Percentiles rank a stretch among this genome's conserved stretches.
Conservation (phyloP, 1,284 basidiomycete genomes). For the Cystobasidiaceae sp. region DNA sequence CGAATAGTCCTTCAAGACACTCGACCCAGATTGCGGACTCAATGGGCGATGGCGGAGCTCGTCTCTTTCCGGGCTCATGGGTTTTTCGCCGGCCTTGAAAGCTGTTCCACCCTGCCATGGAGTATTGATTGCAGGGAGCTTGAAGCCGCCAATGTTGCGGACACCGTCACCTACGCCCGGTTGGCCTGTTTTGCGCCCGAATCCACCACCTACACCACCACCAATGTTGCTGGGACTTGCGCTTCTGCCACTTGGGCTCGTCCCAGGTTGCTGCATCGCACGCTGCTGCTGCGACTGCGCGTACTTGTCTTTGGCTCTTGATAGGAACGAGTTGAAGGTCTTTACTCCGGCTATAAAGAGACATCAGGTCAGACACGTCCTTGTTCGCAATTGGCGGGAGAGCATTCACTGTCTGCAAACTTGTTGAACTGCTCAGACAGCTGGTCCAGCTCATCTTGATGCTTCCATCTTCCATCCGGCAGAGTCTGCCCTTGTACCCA, state of each 20-base stretch:
- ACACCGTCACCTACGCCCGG: no score
- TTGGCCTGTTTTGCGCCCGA: no score
- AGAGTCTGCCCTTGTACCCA: conserved; percentile 12
- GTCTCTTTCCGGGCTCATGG: conserved; percentile 15
- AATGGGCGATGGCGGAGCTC: background rate
- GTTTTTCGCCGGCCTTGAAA: conserved; percentile 2
- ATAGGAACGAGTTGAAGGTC: conserved; percentile 23
- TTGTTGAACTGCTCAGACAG: conserved; percentile 27
- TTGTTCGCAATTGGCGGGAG: no score
- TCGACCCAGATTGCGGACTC: conserved; percentile 10
- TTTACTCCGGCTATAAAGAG: conserved; percentile 16
- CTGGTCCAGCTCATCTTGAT: conserved; percentile 28
- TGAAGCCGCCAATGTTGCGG: conserved; percentile 23
- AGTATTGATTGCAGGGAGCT: conserved; percentile 18
- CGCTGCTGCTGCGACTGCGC: conserved; percentile 19
- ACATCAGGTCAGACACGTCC: no score
- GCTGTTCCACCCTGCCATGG: conserved; percentile 16
- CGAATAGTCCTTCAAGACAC: conserved; percentile 21
- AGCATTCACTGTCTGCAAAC: conserved; percentile 30
- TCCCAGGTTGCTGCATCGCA: conserved; percentile 2
- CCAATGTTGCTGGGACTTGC: background rate
- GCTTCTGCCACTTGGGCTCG: background rate
- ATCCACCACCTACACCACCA: no score
- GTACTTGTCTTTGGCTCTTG: conserved; percentile 30
- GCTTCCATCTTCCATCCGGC: conserved; percentile 16